Evolutionary conservation across 1,284 basidiomycete species (phyloP).

Genomic region (Spongispora temasekensis): DNA sequence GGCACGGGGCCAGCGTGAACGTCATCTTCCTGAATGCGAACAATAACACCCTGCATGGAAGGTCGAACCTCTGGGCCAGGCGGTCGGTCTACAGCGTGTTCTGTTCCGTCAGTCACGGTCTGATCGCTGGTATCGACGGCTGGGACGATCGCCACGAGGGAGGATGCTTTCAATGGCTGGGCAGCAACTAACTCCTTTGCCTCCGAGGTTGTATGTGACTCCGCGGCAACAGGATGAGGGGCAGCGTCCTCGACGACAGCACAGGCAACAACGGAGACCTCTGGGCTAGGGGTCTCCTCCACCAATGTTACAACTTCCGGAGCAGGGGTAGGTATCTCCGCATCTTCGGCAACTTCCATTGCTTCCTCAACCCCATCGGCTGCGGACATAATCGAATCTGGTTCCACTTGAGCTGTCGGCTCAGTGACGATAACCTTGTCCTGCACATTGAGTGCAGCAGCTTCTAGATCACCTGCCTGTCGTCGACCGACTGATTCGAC

Average conservation of each 20-base stretch:
- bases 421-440: constrained; percentile 9
- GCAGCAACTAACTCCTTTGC: neutral
- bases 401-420: constrained; percentile 17
- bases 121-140: neutral
- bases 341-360: constrained; percentile 10
- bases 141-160: neutral
- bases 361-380: constrained; percentile 16
- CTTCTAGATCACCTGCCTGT: constrained; percentile 9
- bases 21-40: constrained; percentile 1
- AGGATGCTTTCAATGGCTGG: constrained; percentile 1
- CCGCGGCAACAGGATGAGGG: constrained; percentile 9
- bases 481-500: constrained; percentile 7
- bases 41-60: constrained; percentile 1
- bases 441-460: neutral
- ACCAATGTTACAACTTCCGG: constrained; percentile 39
- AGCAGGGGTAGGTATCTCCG: constrained; percentile 28
- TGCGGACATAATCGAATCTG: constrained; percentile 3
- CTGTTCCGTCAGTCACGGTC: neutral
- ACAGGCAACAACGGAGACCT: constrained; percentile 31
- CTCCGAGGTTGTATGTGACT: neutral
- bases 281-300: constrained; percentile 42
- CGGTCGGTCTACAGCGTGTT: constrained; percentile 10
- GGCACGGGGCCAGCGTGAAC: neutral
- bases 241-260: neutral
- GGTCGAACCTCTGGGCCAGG: constrained; percentile 4